Base-by-base conservation (phyloP, 495 filamentous ascomycete species). In the Podospora tetraspora region DNA sequence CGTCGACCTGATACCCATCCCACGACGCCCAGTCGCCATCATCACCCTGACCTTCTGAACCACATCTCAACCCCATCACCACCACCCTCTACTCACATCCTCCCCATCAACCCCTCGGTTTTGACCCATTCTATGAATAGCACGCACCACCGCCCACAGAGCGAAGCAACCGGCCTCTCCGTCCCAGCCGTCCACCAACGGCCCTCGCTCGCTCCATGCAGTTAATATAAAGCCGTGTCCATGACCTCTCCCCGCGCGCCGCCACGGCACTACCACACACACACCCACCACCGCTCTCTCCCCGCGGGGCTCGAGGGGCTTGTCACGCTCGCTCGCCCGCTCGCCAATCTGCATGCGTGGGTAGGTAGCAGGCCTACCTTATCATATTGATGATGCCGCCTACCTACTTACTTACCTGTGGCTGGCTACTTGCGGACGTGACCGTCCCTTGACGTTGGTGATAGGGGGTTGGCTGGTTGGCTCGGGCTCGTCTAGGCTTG, bases 101-200 rank as follows among this genome's bases (percentile, higher is more conserved):
- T 52, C 37, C 19, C 13, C 37, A 43, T 3, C 37, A 4, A 16
- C 37, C 16, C 0, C 43, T 52, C 43, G 3, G 19, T 52, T n/a
- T 52, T 52, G 16, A n/a, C 19, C 9, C 64, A 21, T 67, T 64
- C 69, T 68, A 70, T 70, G 65, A 67, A 70, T 70, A 70, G 69
- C 65, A 67, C 25, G 11, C 69, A 34, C 19, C 43, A 52, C 16
- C 37, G 37, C 37, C 37, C 13, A 43, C 1, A 43, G 4, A 43
- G 37, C 9, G 30, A 32, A 32, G 30, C 30, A 4, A 52, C 16
- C 43, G 43, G 43, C 43, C 43, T n/a, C 43, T 52, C 43, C 43
- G 43, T 52, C 43, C 27, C 27, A 27, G 27, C 27, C 6, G 43
- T 6, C 19, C 43, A 52, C 43, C 43, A 52, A 52, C 43, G 27